phyloP scores from a whole-genome alignment of 768 basidiomycete species.

The Lactarius evosmus region DNA sequence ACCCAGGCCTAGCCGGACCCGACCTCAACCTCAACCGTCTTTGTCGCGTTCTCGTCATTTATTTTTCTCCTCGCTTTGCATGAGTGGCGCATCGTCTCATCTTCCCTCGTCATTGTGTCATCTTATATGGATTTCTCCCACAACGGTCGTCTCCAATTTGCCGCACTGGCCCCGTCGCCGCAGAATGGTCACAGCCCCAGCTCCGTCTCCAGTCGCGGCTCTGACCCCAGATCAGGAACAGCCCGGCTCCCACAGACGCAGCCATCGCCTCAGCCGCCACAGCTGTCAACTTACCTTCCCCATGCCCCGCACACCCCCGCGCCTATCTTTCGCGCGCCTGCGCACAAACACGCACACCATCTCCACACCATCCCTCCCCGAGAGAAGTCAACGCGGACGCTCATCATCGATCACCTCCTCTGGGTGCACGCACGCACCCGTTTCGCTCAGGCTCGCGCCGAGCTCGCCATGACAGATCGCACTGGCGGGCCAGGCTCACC shows the following conservation, averaged over 20 bases:
- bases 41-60: background rate
- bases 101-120: background rate
- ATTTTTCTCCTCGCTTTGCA: background rate
- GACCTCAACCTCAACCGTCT: background rate
- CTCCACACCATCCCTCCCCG: slow-evolving; percentile 81
- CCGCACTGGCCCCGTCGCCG: background rate
- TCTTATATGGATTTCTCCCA: background rate
- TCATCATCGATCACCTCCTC: slow-evolving; percentile 85
- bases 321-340: slow-evolving; percentile 59
- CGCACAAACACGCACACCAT: slow-evolving; percentile 87
- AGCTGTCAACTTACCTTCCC: background rate
- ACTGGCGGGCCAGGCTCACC: slow-evolving; percentile 63
- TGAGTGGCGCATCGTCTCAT: background rate
- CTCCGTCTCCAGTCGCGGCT: background rate
- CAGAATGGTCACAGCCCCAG: background rate
- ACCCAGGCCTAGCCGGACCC: background rate
- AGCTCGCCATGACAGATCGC: slow-evolving; percentile 81
- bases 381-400: slow-evolving; percentile 84
- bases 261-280: background rate
- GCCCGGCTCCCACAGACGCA: background rate
- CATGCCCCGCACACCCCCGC: background rate
- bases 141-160: background rate
- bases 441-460: slow-evolving; percentile 79
- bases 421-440: slow-evolving; percentile 81
- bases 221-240: background rate